phyloP scores from a whole-genome alignment of 805 yeast genomes.

The Yarrowia sp. region DNA sequence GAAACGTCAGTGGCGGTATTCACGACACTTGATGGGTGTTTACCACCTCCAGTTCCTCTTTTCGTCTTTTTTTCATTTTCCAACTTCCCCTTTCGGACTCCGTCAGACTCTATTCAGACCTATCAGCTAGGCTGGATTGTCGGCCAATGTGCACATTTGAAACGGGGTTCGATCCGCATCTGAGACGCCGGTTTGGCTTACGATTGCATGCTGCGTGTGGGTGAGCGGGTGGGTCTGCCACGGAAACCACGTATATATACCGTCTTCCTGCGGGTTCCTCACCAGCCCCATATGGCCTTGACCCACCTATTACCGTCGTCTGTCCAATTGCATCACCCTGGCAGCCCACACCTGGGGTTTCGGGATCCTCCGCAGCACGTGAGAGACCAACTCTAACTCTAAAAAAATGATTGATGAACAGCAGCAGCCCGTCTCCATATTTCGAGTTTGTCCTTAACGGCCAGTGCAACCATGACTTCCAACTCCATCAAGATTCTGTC shows the following conservation, averaged over 20 bases:
- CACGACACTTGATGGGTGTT: too few relatives aligned
- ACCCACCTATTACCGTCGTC: neutral
- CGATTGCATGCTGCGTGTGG: slow-evolving; percentile 26
- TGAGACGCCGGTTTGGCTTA: slow-evolving; percentile 35
- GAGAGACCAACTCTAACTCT: slow-evolving; percentile 31
- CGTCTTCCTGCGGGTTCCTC: too few relatives aligned
- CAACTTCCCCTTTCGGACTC: slow-evolving; percentile 7
- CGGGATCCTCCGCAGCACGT: slow-evolving; percentile 19
- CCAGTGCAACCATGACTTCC: slow-evolving; percentile 48
- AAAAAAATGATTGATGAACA: slow-evolving; percentile 34
- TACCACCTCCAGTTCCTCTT: too few relatives aligned
- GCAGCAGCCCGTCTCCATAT: slow-evolving; percentile 18
- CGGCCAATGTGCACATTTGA: neutral
- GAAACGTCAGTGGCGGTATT: neutral
- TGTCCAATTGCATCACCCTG: slow-evolving; percentile 9
- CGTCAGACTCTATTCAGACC: neutral
- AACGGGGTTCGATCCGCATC: slow-evolving; percentile 34
- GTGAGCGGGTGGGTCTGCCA: neutral
- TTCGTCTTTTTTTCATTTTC: too few relatives aligned
- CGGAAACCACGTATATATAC: too few relatives aligned
- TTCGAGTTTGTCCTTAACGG: slow-evolving; percentile 28
- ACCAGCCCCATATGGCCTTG: neutral
- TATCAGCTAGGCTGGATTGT: slow-evolving; percentile 16
- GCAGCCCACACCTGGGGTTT: neutral
- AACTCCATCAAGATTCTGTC: slow-evolving; percentile 66